These are phyloP conservation scores for Claviceps purpurea DNA, from an alignment of 2,329 filamentous ascomycete species.

Conservation along the genomic window DNA sequence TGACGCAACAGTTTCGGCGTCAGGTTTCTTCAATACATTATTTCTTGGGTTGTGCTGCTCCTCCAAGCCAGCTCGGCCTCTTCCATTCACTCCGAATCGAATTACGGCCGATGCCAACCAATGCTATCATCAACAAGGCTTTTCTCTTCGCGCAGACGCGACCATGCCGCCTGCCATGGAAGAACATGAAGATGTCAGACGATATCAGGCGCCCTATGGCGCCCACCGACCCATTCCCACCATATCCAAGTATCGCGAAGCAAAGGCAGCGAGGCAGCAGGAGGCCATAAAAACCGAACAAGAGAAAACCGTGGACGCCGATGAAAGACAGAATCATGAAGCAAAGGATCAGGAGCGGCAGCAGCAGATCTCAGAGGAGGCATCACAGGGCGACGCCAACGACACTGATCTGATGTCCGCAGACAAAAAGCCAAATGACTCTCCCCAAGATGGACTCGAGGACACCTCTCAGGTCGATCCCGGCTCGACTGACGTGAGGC, in stretches of 20 bases:
- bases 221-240: constrained; percentile 33
- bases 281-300: constrained; percentile 21
- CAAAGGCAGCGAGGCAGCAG: constrained; percentile 29
- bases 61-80: not conserved
- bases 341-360: not conserved
- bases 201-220: constrained; percentile 28
- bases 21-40: not conserved
- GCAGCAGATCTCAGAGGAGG: not conserved
- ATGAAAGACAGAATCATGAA: not conserved
- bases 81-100: too few species aligned
- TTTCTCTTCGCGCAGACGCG: constrained; percentile 1
- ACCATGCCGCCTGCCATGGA: constrained; percentile 23
- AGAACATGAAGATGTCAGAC: constrained; percentile 23
- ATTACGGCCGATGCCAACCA: not conserved
- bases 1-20: not conserved
- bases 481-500: constrained; percentile 27
- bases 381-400: not conserved
- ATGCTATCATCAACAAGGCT: not conserved
- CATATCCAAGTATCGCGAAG: constrained; percentile 33
- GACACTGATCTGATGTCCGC: constrained; percentile 6
- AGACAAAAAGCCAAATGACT: constrained; percentile 7
- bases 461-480: constrained; percentile 25
- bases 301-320: constrained; percentile 5
- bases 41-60: not conserved
- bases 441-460: constrained; percentile 10